These are phyloP conservation scores for Annona squamosa DNA, from an alignment of 164 flowering plant species.

Conservation along the genomic window DNA sequence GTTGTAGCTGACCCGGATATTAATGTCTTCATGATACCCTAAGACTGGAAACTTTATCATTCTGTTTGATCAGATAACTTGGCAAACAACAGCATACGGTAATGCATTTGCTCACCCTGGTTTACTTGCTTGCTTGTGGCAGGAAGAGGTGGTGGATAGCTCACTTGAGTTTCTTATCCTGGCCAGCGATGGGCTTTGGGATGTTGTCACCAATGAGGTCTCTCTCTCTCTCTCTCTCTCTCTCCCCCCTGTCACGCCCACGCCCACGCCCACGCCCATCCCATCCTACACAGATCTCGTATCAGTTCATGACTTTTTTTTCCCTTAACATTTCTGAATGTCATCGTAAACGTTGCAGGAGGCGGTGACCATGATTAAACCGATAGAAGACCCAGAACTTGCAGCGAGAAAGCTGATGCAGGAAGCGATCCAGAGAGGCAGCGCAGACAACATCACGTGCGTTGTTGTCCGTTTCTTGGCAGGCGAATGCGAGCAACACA, in stretches of 20 bases:
- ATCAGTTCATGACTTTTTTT: background rate
- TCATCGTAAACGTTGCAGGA: conserved; percentile 40
- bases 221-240: background rate
- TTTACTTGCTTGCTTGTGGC: conserved; percentile 13
- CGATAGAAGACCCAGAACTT: conserved; percentile 66
- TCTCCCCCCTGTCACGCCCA: background rate
- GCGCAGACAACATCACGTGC: conserved; percentile 88
- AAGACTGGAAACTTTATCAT: background rate
- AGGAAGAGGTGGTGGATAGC: conserved; percentile 82
- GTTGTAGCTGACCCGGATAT: conserved; percentile 99
- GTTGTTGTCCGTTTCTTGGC: conserved; percentile 82
- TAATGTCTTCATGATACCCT: conserved; percentile 39
- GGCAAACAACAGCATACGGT: background rate
- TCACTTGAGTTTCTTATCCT: conserved; percentile 93
- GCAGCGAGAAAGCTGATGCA: conserved; percentile 78
- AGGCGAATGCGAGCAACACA: conserved; percentile 16
- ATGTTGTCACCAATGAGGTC: conserved; percentile 92
- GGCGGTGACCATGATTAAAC: conserved; percentile 74
- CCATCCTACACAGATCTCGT: background rate
- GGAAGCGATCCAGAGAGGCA: conserved; percentile 85
- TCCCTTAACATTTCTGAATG: background rate
- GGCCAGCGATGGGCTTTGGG: conserved; percentile 98
- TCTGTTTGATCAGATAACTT: conserved; percentile 2
- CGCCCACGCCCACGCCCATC: background rate
- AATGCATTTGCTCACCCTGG: background rate